Percentiles rank a stretch among this genome's conserved stretches.
phyloP scores from a whole-genome alignment of 768 basidiomycete genomes.

The Rhodosporidiobolus sp. region DNA sequence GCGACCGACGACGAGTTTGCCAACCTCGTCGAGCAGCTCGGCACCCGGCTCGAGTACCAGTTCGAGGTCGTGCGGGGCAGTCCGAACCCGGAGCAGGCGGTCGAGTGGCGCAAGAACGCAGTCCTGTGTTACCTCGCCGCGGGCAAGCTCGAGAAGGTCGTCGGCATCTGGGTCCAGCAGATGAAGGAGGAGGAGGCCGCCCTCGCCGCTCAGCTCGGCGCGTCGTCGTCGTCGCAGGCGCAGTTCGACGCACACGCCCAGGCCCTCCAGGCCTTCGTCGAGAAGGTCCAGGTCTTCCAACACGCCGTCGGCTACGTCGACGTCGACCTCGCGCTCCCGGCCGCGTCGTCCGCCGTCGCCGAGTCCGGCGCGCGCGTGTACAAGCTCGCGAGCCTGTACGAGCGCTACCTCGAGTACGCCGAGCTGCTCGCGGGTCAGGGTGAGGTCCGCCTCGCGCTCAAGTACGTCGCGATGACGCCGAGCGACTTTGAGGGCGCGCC shows the following conservation, averaged over 20 bases:
- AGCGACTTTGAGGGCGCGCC: conserved; percentile 65
- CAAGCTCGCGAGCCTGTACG: conserved; percentile 81
- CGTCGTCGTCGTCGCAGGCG: conserved; percentile 5
- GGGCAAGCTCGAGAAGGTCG: conserved; percentile 76
- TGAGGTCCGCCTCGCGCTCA: conserved; percentile 73
- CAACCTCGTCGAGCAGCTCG: conserved; percentile 84
- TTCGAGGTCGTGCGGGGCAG: conserved; percentile 54
- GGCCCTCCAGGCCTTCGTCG: conserved; percentile 87
- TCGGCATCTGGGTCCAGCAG: conserved; percentile 82
- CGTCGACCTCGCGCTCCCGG: conserved; percentile 58
- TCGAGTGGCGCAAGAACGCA: conserved; percentile 74
- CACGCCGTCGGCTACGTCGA: conserved; percentile 77
- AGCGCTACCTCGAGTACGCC: conserved; percentile 92
- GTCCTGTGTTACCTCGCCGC: conserved; percentile 91
- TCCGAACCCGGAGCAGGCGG: conserved; percentile 9
- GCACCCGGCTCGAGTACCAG: conserved; percentile 82
- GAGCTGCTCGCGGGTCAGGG: conserved; percentile 87
- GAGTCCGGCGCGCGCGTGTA: conserved; percentile 61
- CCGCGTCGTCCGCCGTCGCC: conserved; percentile 51
- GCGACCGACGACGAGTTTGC: conserved; percentile 71
- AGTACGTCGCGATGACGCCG: conserved; percentile 76
- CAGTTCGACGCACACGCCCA: conserved; percentile 74
- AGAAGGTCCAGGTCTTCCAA: conserved; percentile 94
- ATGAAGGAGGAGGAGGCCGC: conserved; percentile 74
- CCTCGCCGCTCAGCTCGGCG: background rate